phyloP scores from a whole-genome alignment of 2,329 filamentous ascomycete genomes.

The Aspergillus amoenus region DNA sequence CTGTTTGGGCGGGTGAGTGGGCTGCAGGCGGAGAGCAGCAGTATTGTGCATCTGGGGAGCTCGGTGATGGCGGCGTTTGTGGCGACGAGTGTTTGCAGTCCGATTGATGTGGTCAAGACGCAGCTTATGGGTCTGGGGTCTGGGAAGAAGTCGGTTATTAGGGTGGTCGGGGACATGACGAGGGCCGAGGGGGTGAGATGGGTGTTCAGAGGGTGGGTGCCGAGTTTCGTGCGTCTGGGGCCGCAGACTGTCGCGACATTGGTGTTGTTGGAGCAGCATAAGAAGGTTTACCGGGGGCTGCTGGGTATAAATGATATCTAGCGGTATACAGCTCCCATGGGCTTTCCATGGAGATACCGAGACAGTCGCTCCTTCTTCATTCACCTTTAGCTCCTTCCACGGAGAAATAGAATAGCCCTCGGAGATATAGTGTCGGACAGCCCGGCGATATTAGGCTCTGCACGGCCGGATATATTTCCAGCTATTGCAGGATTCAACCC shows the following conservation, averaged over 20 bases:
- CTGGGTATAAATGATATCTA: background rate
- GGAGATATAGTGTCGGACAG: no score
- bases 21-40: conserved; percentile 58
- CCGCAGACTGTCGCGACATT: conserved; percentile 84
- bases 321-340: no score
- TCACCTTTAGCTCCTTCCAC: no score
- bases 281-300: conserved; percentile 64
- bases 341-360: no score
- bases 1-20: conserved; percentile 65
- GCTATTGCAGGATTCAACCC: no score
- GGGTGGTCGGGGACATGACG: conserved; percentile 66
- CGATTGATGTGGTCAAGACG: conserved; percentile 88
- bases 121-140: conserved; percentile 66
- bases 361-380: no score
- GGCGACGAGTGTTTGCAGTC: conserved; percentile 80
- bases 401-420: no score
- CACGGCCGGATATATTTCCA: no score
- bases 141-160: conserved; percentile 51
- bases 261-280: conserved; percentile 82
- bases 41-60: conserved; percentile 74
- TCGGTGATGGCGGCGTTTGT: conserved; percentile 73
- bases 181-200: conserved; percentile 70
- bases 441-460: no score
- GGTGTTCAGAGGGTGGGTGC: conserved; percentile 91
- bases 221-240: conserved; percentile 60